These are phyloP conservation scores for Aspergillus wentii DNA, from an alignment of 495 filamentous ascomycete species.

Conservation along the genomic window DNA sequence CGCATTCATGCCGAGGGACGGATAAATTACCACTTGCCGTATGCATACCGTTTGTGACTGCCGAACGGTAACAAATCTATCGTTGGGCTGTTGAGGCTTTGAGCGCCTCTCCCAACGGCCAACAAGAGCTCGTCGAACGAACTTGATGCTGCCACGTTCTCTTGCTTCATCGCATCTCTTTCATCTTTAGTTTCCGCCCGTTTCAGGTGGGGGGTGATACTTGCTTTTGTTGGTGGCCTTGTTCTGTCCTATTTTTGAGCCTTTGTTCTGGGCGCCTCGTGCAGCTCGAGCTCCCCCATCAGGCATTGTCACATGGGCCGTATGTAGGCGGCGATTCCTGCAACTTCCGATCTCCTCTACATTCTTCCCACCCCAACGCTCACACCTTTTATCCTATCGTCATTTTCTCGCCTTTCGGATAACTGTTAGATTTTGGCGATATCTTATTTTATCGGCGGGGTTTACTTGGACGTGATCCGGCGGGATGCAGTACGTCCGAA, in stretches of 20 bases:
- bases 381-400: constrained; percentile 6
- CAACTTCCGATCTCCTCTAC: constrained; percentile 18
- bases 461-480: constrained; percentile 14
- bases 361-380: constrained; percentile 11
- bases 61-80: no score
- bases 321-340: constrained; percentile 33
- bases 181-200: no score
- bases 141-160: no score
- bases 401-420: background rate
- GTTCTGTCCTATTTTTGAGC: background rate
- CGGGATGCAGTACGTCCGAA: constrained; percentile 95
- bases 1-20: constrained; percentile 4
- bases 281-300: constrained; percentile 19
- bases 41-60: no score
- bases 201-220: no score
- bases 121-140: no score
- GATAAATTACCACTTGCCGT: no score
- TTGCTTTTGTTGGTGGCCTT: background rate
- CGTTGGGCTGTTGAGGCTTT: constrained; percentile 18
- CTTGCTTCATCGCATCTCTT: no score
- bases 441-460: constrained; percentile 2
- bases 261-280: no score
- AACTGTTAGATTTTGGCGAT: background rate
- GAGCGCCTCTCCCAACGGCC: constrained; percentile 11
- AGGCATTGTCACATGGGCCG: constrained; percentile 40